Evolutionary conservation across 108 stramenopile species (phyloP).

Genomic region (Ochromonas danica): DNA sequence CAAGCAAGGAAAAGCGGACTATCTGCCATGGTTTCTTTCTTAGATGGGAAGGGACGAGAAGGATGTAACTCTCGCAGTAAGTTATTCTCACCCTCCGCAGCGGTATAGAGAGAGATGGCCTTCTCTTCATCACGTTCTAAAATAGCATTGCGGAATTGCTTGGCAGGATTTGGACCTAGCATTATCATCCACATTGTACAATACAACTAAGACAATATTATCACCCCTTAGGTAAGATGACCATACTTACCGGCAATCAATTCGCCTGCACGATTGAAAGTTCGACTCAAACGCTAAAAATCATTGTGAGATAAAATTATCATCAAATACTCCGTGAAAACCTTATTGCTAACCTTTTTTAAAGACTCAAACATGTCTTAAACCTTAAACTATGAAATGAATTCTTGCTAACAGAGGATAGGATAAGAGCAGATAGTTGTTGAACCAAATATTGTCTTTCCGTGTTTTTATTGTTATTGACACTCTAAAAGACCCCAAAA

Average conservation of each 20-base stretch:
- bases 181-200: background rate
- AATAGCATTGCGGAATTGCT: slow-evolving; percentile 23
- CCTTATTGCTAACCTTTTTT: no score
- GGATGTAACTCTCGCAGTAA: slow-evolving; percentile 21
- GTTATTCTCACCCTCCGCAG: background rate
- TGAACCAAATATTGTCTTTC: no score
- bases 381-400: no score
- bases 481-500: no score
- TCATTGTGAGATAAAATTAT: no score
- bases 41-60: slow-evolving; percentile 18
- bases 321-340: no score
- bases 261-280: background rate
- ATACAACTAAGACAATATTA: background rate
- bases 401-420: no score
- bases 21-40: background rate
- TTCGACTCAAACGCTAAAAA: background rate
- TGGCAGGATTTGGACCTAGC: slow-evolving; percentile 23
- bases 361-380: no score
- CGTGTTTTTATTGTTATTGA: no score
- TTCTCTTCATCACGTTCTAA: slow-evolving; percentile 28
- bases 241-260: background rate
- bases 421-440: no score
- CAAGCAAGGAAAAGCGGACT: slow-evolving; percentile 8
- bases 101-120: slow-evolving; percentile 12
- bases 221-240: background rate